Evolutionary conservation across 192 early-diverging fungal genomes (phyloP), one percentile per base, ranked within the genome.

Genomic region (Jimgerdemannia flammicorona): DNA sequence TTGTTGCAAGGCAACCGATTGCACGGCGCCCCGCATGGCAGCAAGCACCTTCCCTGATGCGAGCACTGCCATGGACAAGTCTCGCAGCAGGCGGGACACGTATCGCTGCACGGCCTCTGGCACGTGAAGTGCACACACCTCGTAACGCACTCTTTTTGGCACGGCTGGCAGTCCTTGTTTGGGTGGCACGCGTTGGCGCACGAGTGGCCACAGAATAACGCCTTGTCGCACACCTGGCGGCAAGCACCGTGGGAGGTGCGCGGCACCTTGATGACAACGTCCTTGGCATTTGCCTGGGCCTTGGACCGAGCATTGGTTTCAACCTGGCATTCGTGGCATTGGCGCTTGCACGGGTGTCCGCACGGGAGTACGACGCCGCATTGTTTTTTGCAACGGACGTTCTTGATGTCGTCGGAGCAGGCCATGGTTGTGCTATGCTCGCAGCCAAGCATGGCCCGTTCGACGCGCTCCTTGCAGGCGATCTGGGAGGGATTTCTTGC

Each of bases 21-120:
- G 41, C 85, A 87, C n/a, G 85, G 85, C 10, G 78, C 80, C 8
- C 83, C 85, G 54, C 85, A 86, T 14, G 79, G 76, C 8, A 83
- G 19, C 0, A 40, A 4, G 74, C 85, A 86, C 4, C 20, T 3
- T 3, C 66, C 80, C 20, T 59, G 29, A 70, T 85, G 84, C 18
- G 73, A 39, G n/a, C 17, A 19, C 4, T 70, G 3, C 49, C 49
- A 59, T 14, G 14, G 8, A 14, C 49, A 59, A 0, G 49, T 6
- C 49, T 59, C 49, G 49, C 49, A 59, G 49, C 49, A 59, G 8
- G 49, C 49, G 2, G 49, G 49, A 59, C 49, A 59, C 49, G 6
- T 2, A 6, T 2, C 2, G 49, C 14, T 59, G 70, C 70, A 70
- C 4, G 43, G 43, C 6, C 43, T 4, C n/a, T 49, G 0, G 40